phyloP scores from a whole-genome alignment of 2,329 filamentous ascomycete genomes.

The Beauveria scarabaeidicola region DNA sequence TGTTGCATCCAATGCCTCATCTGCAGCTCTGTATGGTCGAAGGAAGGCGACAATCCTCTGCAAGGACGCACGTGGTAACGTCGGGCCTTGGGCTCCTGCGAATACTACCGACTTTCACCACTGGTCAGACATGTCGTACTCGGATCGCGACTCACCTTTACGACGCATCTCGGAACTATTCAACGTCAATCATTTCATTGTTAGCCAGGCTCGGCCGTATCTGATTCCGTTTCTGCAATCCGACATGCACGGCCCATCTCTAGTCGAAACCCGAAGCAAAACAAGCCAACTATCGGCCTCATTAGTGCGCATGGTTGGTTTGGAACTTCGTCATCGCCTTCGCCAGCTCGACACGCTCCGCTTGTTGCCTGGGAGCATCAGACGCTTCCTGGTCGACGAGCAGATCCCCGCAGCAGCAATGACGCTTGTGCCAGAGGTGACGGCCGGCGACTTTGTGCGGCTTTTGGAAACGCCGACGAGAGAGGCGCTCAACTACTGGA shows the following conservation, averaged over 20 bases:
- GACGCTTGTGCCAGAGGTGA: constrained; percentile 74
- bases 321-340: constrained; percentile 74
- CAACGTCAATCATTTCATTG: constrained; percentile 92
- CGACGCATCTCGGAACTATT: constrained; percentile 72
- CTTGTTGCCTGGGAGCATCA: constrained; percentile 59
- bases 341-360: constrained; percentile 72
- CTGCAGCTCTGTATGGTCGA: constrained; percentile 55
- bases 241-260: constrained; percentile 68
- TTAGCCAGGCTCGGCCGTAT: constrained; percentile 86
- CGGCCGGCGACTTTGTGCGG: constrained; percentile 61
- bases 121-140: constrained; percentile 57
- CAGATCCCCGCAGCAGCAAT: constrained; percentile 68
- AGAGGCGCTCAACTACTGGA: constrained; percentile 75
- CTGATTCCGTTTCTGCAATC: constrained; percentile 76
- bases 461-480: constrained; percentile 76
- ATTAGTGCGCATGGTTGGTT: constrained; percentile 58
- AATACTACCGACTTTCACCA: constrained; percentile 56
- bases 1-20: constrained; percentile 63
- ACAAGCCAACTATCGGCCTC: constrained; percentile 50
- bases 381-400: constrained; percentile 75
- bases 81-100: constrained; percentile 64
- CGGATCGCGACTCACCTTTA: constrained; percentile 56
- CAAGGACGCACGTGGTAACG: constrained; percentile 64
- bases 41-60: constrained; percentile 60
- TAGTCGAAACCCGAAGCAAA: constrained; percentile 49